These are phyloP conservation scores for Solanum rostratum DNA, from an alignment of 257 asterid genomes.

Conservation along the genomic window DNA sequence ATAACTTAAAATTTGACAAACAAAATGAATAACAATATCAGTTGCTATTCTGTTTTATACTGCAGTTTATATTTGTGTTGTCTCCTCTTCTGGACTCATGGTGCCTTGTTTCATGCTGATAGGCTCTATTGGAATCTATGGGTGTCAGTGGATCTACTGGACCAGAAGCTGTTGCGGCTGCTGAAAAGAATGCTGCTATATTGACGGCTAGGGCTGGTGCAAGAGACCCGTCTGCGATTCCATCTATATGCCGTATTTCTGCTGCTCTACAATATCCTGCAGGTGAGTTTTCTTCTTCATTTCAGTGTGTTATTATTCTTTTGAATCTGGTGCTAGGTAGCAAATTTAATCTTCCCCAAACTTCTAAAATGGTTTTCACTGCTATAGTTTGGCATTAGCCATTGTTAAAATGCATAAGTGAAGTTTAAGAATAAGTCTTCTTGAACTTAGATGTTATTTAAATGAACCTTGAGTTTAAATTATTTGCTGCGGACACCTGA, in stretches of 20 bases:
- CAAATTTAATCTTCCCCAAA: not conserved
- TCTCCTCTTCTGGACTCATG: not conserved
- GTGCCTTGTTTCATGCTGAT: not conserved
- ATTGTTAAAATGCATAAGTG: not conserved
- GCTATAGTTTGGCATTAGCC: not conserved
- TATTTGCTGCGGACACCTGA: not conserved
- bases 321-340: not conserved
- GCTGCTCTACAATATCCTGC: conserved; percentile 93
- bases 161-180: conserved; percentile 79
- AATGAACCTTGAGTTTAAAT: not conserved
- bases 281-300: conserved; percentile 38
- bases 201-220: conserved; percentile 98
- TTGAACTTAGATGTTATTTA: not conserved
- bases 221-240: conserved; percentile 93
- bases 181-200: conserved; percentile 83
- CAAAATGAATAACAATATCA: not conserved
- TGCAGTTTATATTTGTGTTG: not conserved
- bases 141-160: conserved; percentile 76
- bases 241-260: conserved; percentile 95
- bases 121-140: conserved; percentile 94
- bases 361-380: not conserved
- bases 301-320: not conserved
- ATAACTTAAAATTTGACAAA: not conserved
- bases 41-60: not conserved
- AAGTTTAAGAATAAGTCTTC: not conserved